Percentiles rank a stretch among this genome's conserved stretches.
phyloP scores from a whole-genome alignment of 495 filamentous ascomycete genomes.

The Corynascus novoguineensis region DNA sequence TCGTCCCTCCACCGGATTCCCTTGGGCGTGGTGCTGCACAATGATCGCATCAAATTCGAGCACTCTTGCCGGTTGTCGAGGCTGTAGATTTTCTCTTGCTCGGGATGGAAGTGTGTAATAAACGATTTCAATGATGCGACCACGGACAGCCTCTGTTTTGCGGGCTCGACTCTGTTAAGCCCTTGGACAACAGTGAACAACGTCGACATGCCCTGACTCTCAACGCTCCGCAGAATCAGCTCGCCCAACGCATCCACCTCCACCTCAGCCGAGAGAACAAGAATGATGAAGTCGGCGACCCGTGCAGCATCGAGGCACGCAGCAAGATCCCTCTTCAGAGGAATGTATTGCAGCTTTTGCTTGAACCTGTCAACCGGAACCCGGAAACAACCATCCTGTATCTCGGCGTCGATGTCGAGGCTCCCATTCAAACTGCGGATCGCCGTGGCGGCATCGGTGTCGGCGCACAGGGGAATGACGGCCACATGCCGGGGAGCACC shows the following conservation, averaged over 20 bases:
- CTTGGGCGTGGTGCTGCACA: conserved; percentile 87
- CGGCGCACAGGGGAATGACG: conserved; percentile 73
- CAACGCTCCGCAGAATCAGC: conserved; percentile 73
- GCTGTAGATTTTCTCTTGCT: conserved; percentile 79
- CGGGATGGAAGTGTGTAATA: conserved; percentile 88
- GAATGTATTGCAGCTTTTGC: conserved; percentile 81
- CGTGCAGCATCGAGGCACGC: conserved; percentile 77
- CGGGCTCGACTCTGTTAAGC: conserved; percentile 67
- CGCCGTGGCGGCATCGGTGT: conserved; percentile 59
- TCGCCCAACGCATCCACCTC: conserved; percentile 83
- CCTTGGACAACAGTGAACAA: conserved; percentile 73
- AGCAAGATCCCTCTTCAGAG: conserved; percentile 63
- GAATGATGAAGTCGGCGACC: conserved; percentile 81
- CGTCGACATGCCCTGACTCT: conserved; percentile 89
- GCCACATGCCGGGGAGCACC: conserved; percentile 90
- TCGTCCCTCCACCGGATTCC: conserved; percentile 91
- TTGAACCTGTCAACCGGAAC: conserved; percentile 83
- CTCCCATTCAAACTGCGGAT: conserved; percentile 68
- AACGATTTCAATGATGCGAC: conserved; percentile 77
- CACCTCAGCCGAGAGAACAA: conserved; percentile 71
- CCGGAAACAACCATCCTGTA: conserved; percentile 51
- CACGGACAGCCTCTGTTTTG: conserved; percentile 70
- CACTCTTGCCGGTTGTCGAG: conserved; percentile 83
- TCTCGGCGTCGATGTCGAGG: conserved; percentile 70
- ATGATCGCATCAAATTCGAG: conserved; percentile 76